Percentiles rank a stretch among this genome's conserved stretches.
These are phyloP conservation scores for Penicillium sp. DNA, from an alignment of 2,329 filamentous ascomycete species.

Conservation along the genomic window DNA sequence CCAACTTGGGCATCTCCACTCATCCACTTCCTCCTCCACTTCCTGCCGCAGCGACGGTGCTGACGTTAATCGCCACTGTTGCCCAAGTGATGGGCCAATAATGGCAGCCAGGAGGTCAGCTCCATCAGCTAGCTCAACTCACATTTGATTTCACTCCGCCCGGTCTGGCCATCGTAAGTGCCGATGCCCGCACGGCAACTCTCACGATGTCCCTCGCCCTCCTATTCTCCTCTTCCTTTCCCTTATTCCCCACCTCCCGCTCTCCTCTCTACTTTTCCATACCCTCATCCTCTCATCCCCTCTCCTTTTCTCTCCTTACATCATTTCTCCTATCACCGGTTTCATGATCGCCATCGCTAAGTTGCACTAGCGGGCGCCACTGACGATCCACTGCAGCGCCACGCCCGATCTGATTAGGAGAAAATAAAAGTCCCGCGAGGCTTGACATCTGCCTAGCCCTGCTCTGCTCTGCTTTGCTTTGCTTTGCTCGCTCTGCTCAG, in stretches of 20 bases:
- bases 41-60: not conserved
- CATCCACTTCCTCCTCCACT: not conserved
- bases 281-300: not conserved
- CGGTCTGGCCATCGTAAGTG: no score
- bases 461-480: not conserved
- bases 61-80: not conserved
- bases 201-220: no score
- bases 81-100: slow-evolving; percentile 17
- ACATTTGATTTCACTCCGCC: no score
- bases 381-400: slow-evolving; percentile 25
- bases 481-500: not conserved
- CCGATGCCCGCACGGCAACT: no score
- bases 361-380: slow-evolving; percentile 24
- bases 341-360: slow-evolving; percentile 22
- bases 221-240: not conserved
- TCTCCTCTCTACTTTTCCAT: not conserved
- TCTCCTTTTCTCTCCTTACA: not conserved
- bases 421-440: not conserved
- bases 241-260: not conserved
- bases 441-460: not conserved
- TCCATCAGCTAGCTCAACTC: no score
- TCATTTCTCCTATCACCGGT: no score
- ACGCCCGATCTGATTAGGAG: slow-evolving; percentile 7
- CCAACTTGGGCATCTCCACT: not conserved
- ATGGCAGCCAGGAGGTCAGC: not conserved